Percentiles rank a stretch among this genome's conserved stretches.
Evolutionary conservation across 1,284 basidiomycete species (phyloP).

Genomic region (Trametes versicolor): DNA sequence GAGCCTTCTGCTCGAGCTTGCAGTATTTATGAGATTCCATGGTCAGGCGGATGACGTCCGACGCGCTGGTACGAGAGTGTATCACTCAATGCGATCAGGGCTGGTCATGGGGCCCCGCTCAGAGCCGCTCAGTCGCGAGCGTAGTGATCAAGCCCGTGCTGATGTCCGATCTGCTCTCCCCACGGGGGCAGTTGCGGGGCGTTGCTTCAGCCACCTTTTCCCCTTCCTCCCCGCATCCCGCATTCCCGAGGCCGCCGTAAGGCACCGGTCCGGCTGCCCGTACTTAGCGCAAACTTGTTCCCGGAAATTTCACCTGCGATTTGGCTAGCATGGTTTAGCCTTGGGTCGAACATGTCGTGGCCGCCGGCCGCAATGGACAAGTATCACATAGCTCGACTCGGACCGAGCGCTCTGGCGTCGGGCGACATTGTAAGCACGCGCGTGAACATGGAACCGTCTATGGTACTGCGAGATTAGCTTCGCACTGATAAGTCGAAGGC

Average conservation of each 20-base stretch:
- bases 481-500: constrained; percentile 13
- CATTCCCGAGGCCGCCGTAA: neutral
- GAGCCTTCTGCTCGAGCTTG: neutral
- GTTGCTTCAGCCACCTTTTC: constrained; percentile 11
- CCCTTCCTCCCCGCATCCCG: neutral
- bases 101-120: constrained; percentile 22
- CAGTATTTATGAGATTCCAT: constrained; percentile 20
- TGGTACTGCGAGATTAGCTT: neutral
- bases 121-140: neutral
- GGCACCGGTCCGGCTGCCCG: constrained; percentile 1
- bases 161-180: constrained; percentile 19
- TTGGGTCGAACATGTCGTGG: neutral
- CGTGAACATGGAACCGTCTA: neutral
- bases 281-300: neutral
- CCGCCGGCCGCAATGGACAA: neutral
- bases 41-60: constrained; percentile 17
- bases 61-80: neutral
- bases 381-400: no score
- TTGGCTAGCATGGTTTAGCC: neutral
- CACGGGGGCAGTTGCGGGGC: constrained; percentile 21
- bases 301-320: neutral
- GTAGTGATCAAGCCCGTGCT: constrained; percentile 16
- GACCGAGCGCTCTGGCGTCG: no score
- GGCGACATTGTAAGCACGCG: neutral
- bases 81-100: constrained; percentile 10